These are phyloP conservation scores for Phytophthora chlamydospora DNA, from an alignment of 352 stramenopile genomes.

Conservation along the genomic window DNA sequence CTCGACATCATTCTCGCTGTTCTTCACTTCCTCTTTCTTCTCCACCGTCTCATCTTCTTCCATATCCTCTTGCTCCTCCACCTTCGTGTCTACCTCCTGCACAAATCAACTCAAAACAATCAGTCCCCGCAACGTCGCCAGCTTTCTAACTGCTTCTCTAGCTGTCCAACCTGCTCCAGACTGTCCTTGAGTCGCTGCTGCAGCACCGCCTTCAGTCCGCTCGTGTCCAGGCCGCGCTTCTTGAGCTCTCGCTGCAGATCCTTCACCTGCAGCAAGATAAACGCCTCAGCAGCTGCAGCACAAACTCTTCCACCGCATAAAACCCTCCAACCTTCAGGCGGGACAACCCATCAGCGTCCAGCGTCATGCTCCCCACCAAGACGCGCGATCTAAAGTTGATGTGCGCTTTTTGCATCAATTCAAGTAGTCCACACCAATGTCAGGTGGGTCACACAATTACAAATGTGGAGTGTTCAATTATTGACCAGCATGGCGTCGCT, in stretches of 20 bases:
- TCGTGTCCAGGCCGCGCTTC: constrained; percentile 45
- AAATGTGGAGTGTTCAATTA: neutral
- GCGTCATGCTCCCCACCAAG: constrained; percentile 16
- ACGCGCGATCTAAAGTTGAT: constrained; percentile 6
- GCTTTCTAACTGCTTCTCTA: neutral
- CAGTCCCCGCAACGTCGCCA: neutral
- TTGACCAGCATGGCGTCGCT: constrained; percentile 3
- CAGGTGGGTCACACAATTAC: neutral
- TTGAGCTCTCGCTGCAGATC: constrained; percentile 54
- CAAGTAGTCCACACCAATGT: too few species aligned
- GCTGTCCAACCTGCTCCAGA: constrained; percentile 30
- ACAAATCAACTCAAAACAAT: neutral
- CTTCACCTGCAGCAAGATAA: constrained; percentile 49
- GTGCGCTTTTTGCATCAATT: neutral
- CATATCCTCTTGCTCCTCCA: neutral
- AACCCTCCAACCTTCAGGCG: constrained; percentile 29
- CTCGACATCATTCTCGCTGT: neutral
- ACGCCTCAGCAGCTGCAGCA: neutral
- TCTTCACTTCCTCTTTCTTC: neutral
- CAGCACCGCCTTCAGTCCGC: constrained; percentile 51
- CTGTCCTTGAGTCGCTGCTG: constrained; percentile 42
- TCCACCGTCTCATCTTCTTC: constrained; percentile 2
- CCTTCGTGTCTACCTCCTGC: constrained; percentile 2
- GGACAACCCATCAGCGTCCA: constrained; percentile 21
- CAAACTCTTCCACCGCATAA: too few species aligned